Evolutionary conservation across 352 stramenopile genomes (phyloP).

Genomic region (Globisporangium iwayamae): DNA sequence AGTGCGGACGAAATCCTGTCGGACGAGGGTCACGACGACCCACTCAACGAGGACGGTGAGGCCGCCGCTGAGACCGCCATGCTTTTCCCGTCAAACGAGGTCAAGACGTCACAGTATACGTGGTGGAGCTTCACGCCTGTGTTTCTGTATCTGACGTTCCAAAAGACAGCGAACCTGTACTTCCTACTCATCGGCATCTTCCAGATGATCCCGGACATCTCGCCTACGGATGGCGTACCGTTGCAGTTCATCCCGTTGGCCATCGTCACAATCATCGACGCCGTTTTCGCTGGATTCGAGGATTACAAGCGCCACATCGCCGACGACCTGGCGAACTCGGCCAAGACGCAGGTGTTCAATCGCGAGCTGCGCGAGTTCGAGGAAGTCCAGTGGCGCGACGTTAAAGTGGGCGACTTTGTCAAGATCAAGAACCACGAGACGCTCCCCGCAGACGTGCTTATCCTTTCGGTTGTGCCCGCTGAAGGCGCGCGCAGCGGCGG

Average conservation of each 20-base stretch:
- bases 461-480: slow-evolving; percentile 67
- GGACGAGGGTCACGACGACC: slow-evolving; percentile 13
- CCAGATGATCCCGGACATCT: slow-evolving; percentile 83
- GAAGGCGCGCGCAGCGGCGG: slow-evolving; percentile 51
- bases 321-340: slow-evolving; percentile 72
- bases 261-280: slow-evolving; percentile 84
- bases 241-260: slow-evolving; percentile 79
- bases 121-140: slow-evolving; percentile 88
- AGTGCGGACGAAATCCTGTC: slow-evolving; percentile 14
- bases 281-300: slow-evolving; percentile 78
- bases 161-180: slow-evolving; percentile 88
- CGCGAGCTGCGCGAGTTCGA: slow-evolving; percentile 82
- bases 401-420: slow-evolving; percentile 79
- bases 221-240: slow-evolving; percentile 72
- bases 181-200: slow-evolving; percentile 88
- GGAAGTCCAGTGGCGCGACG: slow-evolving; percentile 74
- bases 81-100: slow-evolving; percentile 70
- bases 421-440: slow-evolving; percentile 84
- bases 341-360: slow-evolving; percentile 65
- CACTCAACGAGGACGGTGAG: background rate
- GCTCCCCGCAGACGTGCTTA: slow-evolving; percentile 75
- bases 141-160: slow-evolving; percentile 85
- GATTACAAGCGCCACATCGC: slow-evolving; percentile 82
- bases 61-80: slow-evolving; percentile 24
- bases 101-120: slow-evolving; percentile 86